Evolutionary conservation across 805 yeast genomes (phyloP).

Genomic region (Sugiyamaella americana): DNA sequence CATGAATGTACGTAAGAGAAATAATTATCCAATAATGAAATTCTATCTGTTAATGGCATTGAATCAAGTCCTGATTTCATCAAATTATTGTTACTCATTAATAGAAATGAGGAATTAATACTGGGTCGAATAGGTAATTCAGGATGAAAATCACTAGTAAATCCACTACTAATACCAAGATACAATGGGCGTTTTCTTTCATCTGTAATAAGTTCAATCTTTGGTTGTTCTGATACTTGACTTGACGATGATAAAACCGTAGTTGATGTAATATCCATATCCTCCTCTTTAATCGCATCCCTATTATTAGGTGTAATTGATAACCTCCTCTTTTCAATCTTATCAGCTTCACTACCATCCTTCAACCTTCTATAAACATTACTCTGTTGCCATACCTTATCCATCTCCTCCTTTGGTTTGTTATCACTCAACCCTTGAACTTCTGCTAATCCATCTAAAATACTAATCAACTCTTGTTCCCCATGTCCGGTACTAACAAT

Average conservation of each 20-base stretch:
- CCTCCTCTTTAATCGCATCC: not conserved
- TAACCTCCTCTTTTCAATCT: not conserved
- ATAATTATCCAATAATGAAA: slow-evolving; percentile 6
- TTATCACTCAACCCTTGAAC: not conserved
- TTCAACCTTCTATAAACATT: not conserved
- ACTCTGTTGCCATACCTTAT: not conserved
- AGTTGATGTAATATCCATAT: too few species aligned
- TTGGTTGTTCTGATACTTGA: not conserved
- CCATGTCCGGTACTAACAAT: not conserved
- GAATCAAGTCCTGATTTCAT: slow-evolving; percentile 3
- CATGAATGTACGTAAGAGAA: slow-evolving; percentile 8
- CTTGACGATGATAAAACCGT: not conserved
- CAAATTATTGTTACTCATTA: not conserved
- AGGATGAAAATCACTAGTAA: not conserved
- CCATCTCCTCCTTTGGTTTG: not conserved
- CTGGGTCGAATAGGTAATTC: not conserved
- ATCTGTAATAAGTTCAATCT: not conserved
- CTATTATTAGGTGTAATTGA: not conserved
- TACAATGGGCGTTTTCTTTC: not conserved
- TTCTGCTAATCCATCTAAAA: slow-evolving; percentile 1
- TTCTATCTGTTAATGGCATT: slow-evolving; percentile 1
- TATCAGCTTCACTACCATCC: not conserved
- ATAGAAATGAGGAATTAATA: not conserved
- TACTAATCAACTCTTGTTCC: not conserved
- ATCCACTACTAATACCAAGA: not conserved